Conservation (phyloP, 106 monocot genomes). For the Allium cepa region DNA sequence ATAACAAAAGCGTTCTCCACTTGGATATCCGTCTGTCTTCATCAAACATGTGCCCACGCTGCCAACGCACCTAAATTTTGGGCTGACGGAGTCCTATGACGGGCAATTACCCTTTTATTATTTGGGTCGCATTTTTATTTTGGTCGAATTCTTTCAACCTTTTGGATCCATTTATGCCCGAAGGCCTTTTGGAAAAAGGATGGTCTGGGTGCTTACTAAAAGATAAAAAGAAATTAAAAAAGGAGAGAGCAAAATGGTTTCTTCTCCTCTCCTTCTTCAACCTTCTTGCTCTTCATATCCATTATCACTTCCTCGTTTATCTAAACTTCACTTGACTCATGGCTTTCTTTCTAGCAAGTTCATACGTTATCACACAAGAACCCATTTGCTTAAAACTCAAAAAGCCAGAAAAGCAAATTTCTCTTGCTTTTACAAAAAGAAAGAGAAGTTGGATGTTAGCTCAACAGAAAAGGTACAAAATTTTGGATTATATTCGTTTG, state of each 20-base stretch:
- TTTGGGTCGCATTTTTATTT: too few relatives aligned
- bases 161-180: not conserved
- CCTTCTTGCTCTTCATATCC: not conserved
- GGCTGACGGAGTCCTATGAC: too few relatives aligned
- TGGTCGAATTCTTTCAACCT: too few relatives aligned
- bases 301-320: not conserved
- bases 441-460: not conserved
- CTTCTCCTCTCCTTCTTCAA: constrained; percentile 1
- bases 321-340: not conserved
- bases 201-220: not conserved
- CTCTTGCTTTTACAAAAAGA: constrained; percentile 1
- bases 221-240: not conserved
- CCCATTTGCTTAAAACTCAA: not conserved
- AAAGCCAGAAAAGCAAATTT: not conserved
- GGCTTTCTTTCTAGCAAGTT: not conserved
- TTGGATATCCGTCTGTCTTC: too few relatives aligned
- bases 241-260: not conserved
- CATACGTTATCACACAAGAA: not conserved
- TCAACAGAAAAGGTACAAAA: not conserved
- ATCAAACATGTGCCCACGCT: too few relatives aligned
- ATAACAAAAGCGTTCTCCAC: too few relatives aligned
- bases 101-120: too few relatives aligned
- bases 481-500: not conserved
- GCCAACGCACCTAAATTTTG: too few relatives aligned
- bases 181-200: not conserved